Evolutionary conservation across 805 yeast genomes (phyloP), one percentile per base, ranked within the genome.

Genomic region (Zygosaccharomyces bailii): DNA sequence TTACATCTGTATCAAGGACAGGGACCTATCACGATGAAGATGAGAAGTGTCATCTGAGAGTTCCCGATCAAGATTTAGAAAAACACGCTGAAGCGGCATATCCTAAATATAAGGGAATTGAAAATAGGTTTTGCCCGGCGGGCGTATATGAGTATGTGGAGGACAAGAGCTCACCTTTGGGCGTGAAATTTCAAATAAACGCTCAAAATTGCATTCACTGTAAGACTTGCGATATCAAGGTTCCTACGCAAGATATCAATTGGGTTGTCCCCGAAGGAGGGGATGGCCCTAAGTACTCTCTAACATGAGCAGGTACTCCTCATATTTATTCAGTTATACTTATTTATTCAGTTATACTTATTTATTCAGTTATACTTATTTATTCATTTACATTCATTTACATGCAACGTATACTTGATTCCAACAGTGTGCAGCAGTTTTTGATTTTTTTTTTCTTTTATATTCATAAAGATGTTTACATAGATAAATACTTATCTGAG

Each of bases 231-330:
- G 99, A 93, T 67, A 93, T 93, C 65, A 93, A 93, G 68, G 95
- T 84, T 7, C 99, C 99, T 5, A 75, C 87, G 0, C 96, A 91
- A 68, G 96, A 90, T 61, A 93, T 93, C 50, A 75, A 79, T 61
- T 93, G 99, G 99, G 78, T 82, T 9, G 96, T 88, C n/a, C 99
- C 99, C 5, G 98, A 93, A 71, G 98, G 99, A 49, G 97, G 98
- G 23, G 99, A 86, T 65, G 99, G 99, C 10, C 99, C 99, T 45
- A 93, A 93, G 66, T 93, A 93, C 65, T 82, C 83, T 64, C 79
- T 87, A 82, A 83, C 95, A 5, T 83, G 55, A 59, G 6, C 8
- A 10, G 37, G 25, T 25, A 17, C 13, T 30, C 10, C 31, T 45
- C 17, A 40, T 43, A 47, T 40, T 42, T 44, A 41, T n/a, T 31